Evolutionary conservation across 768 basidiomycete genomes (phyloP).

Genomic region (Pulveroboletus sp.): DNA sequence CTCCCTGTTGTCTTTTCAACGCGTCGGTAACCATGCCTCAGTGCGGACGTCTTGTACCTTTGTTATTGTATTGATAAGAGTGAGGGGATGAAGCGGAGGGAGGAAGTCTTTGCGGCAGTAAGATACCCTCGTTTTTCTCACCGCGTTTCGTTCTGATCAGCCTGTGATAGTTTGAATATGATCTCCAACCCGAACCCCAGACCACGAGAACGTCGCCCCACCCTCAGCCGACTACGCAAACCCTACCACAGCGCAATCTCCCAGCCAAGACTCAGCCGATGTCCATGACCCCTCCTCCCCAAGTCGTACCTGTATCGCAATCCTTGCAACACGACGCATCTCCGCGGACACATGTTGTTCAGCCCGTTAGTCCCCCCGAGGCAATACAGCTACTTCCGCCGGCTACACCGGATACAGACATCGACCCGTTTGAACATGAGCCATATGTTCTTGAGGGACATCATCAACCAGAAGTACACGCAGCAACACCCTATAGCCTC

Average conservation of each 20-base stretch:
- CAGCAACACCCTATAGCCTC: conserved; percentile 25
- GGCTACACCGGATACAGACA: conserved; percentile 27
- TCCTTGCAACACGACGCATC: conserved; percentile 3
- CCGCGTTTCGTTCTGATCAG: conserved; percentile 3
- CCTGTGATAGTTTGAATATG: conserved; percentile 37
- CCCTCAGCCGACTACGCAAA: conserved; percentile 6
- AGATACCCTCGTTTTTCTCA: conserved; percentile 17
- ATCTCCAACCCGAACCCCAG: conserved; percentile 22
- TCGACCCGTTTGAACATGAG: conserved; percentile 32
- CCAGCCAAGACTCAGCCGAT: conserved; percentile 8
- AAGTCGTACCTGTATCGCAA: conserved; percentile 8
- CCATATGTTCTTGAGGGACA: conserved; percentile 23
- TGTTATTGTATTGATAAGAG: conserved; percentile 66
- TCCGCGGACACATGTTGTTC: conserved; percentile 3
- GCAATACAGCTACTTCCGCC: conserved; percentile 13
- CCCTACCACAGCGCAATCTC: conserved; percentile 9
- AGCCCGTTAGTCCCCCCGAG: conserved; percentile 9
- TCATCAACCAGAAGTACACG: conserved; percentile 6
- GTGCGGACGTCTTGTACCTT: conserved; percentile 61
- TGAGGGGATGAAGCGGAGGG: conserved; percentile 43
- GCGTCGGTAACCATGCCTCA: conserved; percentile 18
- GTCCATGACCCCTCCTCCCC: conserved; percentile 10
- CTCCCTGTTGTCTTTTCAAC: neutral
- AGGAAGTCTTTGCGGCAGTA: conserved; percentile 54
- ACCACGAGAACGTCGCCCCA: conserved; percentile 12